Evolutionary conservation across 805 yeast genomes (phyloP).

Genomic region (Metschnikowia gruessii): DNA sequence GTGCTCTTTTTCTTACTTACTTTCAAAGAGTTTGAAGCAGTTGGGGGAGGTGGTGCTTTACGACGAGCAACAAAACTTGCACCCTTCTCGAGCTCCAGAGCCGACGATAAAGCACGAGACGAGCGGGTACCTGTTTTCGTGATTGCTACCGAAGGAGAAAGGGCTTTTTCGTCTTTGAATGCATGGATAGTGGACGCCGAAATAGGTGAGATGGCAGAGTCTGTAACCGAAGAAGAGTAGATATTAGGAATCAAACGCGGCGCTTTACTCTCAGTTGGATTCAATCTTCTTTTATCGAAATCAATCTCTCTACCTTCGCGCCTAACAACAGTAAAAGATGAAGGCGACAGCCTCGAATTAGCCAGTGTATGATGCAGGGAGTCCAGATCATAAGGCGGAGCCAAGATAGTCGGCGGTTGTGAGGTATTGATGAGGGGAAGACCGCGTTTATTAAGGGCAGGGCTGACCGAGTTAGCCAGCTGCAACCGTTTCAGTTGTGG

Average conservation of each 20-base stretch:
- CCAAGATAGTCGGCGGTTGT: not conserved
- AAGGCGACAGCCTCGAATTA: not conserved
- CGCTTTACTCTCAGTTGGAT: conserved; percentile 58
- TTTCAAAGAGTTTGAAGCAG: conserved; percentile 15
- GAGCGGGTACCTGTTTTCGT: conserved; percentile 1
- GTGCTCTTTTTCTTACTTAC: conserved; percentile 18
- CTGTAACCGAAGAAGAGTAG: conserved; percentile 19
- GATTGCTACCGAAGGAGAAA: not conserved
- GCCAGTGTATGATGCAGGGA: not conserved
- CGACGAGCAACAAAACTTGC: conserved; percentile 59
- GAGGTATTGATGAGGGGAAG: conserved; percentile 23
- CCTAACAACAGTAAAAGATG: conserved; percentile 63
- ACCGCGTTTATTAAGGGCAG: conserved; percentile 7
- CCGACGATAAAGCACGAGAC: conserved; percentile 7
- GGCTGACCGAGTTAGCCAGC: not conserved
- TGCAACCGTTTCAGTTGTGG: conserved; percentile 17
- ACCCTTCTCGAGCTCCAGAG: conserved; percentile 14
- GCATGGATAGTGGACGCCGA: conserved; percentile 36
- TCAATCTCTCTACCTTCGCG: conserved; percentile 71
- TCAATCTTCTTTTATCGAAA: conserved; percentile 72
- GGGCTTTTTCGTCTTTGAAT: conserved; percentile 21
- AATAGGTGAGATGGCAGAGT: conserved; percentile 30
- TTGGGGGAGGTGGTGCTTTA: conserved; percentile 70
- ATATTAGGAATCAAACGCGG: conserved; percentile 33
- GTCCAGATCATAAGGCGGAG: not conserved